These are phyloP conservation scores for Thielaviopsis populi DNA, from an alignment of 2,329 filamentous ascomycete genomes.

Conservation along the genomic window DNA sequence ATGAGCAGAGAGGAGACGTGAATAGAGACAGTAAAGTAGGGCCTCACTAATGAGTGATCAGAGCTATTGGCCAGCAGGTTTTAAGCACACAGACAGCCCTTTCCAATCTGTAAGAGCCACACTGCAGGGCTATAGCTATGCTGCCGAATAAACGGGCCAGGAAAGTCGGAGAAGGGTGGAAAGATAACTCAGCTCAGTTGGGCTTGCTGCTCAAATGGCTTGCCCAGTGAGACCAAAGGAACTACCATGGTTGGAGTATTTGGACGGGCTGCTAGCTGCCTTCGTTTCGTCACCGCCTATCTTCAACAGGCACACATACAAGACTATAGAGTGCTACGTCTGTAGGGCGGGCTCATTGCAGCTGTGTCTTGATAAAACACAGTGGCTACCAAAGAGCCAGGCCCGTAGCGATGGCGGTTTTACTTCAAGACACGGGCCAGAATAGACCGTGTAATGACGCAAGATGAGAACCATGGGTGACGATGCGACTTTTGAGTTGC, in stretches of 20 bases:
- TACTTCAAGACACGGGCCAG: background rate
- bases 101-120: background rate
- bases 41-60: background rate
- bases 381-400: background rate
- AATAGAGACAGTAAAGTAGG: background rate
- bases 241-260: background rate
- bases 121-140: background rate
- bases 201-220: no score
- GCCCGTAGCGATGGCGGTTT: background rate
- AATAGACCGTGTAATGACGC: background rate
- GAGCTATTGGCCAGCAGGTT: background rate
- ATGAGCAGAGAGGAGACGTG: background rate
- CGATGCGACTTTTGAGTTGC: background rate
- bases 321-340: background rate
- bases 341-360: background rate
- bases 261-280: background rate
- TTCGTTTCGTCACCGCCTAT: background rate
- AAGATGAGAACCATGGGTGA: background rate
- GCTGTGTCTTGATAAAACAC: background rate
- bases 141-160: background rate
- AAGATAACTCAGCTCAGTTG: no score
- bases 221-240: no score
- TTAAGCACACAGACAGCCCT: background rate
- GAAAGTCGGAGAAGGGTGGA: no score
- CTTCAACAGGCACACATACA: background rate